These are phyloP conservation scores for Fusarium begoniae DNA, from an alignment of 2,329 filamentous ascomycete genomes.

Conservation along the genomic window DNA sequence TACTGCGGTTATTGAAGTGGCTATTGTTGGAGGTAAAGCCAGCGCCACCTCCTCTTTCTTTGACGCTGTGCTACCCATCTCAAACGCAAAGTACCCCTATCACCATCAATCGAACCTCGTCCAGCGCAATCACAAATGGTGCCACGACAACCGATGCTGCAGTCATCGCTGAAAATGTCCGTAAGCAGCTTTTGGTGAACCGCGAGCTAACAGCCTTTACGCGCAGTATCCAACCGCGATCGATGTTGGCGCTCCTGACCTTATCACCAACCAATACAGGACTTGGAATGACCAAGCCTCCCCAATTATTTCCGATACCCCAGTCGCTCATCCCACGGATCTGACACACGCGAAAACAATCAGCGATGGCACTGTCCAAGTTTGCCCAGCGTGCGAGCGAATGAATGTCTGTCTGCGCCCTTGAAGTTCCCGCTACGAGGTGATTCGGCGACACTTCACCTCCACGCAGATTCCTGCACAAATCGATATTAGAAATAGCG, in stretches of 20 bases:
- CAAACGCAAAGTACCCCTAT: not conserved
- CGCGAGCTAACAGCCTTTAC: not conserved
- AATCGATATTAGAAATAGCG: not conserved
- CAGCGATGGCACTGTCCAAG: not conserved
- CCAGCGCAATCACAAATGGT: not conserved
- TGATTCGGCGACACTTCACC: not conserved
- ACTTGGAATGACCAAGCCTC: not conserved
- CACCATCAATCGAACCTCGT: not conserved
- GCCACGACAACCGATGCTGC: not conserved
- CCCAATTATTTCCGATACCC: not conserved
- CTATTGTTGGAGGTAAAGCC: not conserved
- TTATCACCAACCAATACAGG: not conserved
- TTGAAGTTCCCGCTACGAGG: not conserved
- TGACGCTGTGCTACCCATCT: not conserved
- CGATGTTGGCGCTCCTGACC: not conserved
- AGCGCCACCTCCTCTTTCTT: not conserved
- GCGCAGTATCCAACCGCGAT: not conserved
- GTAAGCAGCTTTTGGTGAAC: not conserved
- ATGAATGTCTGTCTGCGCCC: not conserved
- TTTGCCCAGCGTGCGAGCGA: not conserved
- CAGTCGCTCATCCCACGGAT: not conserved
- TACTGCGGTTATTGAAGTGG: not conserved
- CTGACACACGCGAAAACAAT: not conserved
- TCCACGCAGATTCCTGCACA: not conserved
- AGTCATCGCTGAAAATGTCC: not conserved